phyloP scores from a whole-genome alignment of 164 flowering plant genomes.

The Vitis rotundifolia region DNA sequence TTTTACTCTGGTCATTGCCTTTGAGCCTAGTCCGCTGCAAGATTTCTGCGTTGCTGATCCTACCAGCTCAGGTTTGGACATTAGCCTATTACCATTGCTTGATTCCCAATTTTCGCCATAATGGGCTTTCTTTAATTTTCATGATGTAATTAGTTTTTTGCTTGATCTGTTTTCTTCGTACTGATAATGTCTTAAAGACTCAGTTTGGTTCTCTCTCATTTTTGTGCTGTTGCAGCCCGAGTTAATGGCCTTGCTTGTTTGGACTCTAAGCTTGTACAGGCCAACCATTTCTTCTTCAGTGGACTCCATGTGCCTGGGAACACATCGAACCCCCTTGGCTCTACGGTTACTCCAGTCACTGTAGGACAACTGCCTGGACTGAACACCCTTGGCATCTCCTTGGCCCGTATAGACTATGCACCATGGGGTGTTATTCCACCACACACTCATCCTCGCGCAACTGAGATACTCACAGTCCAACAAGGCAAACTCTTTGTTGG shows the following conservation, averaged over 20 bases:
- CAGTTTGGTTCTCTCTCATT: background rate
- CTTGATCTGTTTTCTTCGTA: background rate
- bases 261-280: background rate
- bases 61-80: background rate
- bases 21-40: background rate
- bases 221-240: background rate
- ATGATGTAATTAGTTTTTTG: too few relatives aligned
- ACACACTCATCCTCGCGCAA: constrained; percentile 14
- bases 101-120: background rate
- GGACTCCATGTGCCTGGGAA: background rate
- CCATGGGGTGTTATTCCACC: constrained; percentile 12
- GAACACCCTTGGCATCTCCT: constrained; percentile 14
- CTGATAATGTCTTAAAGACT: background rate
- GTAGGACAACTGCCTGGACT: constrained; percentile 10
- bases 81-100: background rate
- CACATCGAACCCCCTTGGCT: background rate
- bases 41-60: background rate
- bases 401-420: constrained; percentile 11
- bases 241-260: background rate
- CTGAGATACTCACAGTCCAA: constrained; percentile 11
- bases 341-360: background rate
- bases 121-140: background rate
- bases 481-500: constrained; percentile 14
- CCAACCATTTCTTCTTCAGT: background rate
- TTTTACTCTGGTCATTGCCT: background rate